A percentile compares a stretch with the other conserved stretches of the same genome.
Conservation (phyloP, 805 yeast genomes). For the Pichia nanzhaoensis region DNA sequence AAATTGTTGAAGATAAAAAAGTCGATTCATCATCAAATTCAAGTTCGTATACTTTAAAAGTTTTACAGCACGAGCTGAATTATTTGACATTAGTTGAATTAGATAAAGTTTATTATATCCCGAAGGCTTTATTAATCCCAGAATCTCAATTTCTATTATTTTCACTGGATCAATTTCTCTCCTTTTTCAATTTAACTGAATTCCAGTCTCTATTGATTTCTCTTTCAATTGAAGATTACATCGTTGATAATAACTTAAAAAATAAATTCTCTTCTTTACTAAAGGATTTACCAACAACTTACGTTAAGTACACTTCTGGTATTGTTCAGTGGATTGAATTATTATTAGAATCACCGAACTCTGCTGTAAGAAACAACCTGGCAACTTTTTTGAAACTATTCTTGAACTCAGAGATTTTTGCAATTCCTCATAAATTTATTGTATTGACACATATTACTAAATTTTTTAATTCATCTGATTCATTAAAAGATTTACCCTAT, state of each 20-base stretch:
- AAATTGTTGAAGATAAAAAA: slow-evolving; percentile 14
- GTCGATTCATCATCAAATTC: slow-evolving; percentile 14
- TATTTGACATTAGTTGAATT: slow-evolving; percentile 18
- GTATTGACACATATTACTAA: slow-evolving; percentile 17
- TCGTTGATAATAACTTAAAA: slow-evolving; percentile 7
- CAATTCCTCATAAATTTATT: slow-evolving; percentile 27
- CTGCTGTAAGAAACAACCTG: slow-evolving; percentile 13
- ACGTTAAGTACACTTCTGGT: slow-evolving; percentile 23
- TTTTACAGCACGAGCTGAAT: slow-evolving; percentile 22
- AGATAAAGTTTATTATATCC: slow-evolving; percentile 13
- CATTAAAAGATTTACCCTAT: slow-evolving; percentile 2
- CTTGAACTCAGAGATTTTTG: slow-evolving; percentile 23
- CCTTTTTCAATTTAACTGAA: slow-evolving; percentile 18
- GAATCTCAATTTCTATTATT: slow-evolving; percentile 27
- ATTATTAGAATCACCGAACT: slow-evolving; percentile 13
- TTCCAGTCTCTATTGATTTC: slow-evolving; percentile 24
- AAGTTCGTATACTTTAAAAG: slow-evolving; percentile 16
- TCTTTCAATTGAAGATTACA: slow-evolving; percentile 23
- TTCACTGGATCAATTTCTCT: slow-evolving; percentile 28
- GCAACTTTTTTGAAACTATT: slow-evolving; percentile 20
- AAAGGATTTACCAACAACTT: slow-evolving; percentile 22
- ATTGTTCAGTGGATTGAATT: slow-evolving; percentile 24
- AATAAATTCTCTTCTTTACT: slow-evolving; percentile 11
- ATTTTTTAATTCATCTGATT: not conserved
- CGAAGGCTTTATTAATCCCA: slow-evolving; percentile 13